These are phyloP conservation scores for Trichoderma virens DNA, from an alignment of 495 filamentous ascomycete species.

Conservation along the genomic window DNA sequence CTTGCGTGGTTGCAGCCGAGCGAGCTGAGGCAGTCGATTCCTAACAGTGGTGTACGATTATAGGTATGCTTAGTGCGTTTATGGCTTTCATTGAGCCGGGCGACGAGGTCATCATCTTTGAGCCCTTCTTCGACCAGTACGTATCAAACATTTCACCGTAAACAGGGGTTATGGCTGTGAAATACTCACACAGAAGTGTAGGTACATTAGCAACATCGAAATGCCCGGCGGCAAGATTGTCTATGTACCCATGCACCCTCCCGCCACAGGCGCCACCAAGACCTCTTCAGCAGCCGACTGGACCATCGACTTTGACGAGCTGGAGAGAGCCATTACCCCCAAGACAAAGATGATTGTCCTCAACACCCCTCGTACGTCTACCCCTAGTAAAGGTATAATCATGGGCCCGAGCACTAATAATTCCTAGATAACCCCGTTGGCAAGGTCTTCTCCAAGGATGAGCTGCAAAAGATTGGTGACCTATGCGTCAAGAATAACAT, in stretches of 20 bases:
- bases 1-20: neutral
- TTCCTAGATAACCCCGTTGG: conserved; percentile 81
- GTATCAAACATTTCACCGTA: conserved; percentile 15
- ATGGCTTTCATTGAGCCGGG: conserved; percentile 94
- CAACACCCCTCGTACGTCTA: conserved; percentile 49
- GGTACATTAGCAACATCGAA: conserved; percentile 92
- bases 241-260: conserved; percentile 88
- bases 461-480: conserved; percentile 78
- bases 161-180: neutral
- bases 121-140: conserved; percentile 97
- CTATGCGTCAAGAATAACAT: conserved; percentile 91
- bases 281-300: conserved; percentile 82
- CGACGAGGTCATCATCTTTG: conserved; percentile 96
- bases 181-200: conserved; percentile 17
- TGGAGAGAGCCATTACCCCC: conserved; percentile 77
- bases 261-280: conserved; percentile 68
- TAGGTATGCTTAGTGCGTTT: conserved; percentile 85
- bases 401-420: neutral
- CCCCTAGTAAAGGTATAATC: conserved; percentile 20
- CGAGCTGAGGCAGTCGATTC: neutral
- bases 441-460: conserved; percentile 79
- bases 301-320: conserved; percentile 72
- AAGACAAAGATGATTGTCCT: conserved; percentile 93
- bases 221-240: conserved; percentile 93
- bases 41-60: neutral